These are phyloP conservation scores for Hypoxylon sp. DNA, from an alignment of 2,329 filamentous ascomycete genomes.

Conservation along the genomic window DNA sequence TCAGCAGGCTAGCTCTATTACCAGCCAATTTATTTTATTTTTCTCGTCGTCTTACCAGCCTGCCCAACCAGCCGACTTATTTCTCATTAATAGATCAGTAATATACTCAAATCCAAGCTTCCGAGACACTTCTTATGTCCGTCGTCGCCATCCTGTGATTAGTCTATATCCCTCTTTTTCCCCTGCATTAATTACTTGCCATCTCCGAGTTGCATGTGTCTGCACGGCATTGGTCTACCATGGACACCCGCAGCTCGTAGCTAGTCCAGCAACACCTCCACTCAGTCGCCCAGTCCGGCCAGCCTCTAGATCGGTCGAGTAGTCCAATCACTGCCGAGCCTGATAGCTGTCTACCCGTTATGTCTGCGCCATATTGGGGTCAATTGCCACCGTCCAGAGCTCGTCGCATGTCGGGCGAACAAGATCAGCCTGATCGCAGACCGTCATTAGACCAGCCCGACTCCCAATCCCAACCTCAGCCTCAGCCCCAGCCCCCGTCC, in stretches of 20 bases:
- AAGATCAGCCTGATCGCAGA: conserved; percentile 45
- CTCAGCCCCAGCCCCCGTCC: conserved; percentile 37
- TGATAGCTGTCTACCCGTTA: conserved; percentile 45
- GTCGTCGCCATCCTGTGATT: conserved; percentile 15
- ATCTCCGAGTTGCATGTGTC: conserved; percentile 50
- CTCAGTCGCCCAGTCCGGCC: conserved; percentile 30
- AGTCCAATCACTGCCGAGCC: conserved; percentile 36
- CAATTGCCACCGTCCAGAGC: conserved; percentile 60
- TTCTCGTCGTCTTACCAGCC: conserved; percentile 6
- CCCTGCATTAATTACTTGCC: conserved; percentile 38
- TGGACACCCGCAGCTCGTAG: conserved; percentile 39
- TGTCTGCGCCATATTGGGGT: conserved; percentile 65
- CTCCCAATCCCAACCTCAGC: conserved; percentile 34
- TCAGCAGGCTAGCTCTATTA: conserved; percentile 22
- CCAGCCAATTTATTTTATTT: conserved; percentile 30
- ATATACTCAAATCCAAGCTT: conserved; percentile 22
- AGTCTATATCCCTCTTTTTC: conserved; percentile 8
- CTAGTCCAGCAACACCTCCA: conserved; percentile 25
- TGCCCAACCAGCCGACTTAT: too few species aligned
- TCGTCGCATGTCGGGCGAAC: conserved; percentile 51
- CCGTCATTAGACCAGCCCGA: conserved; percentile 47
- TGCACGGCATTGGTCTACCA: conserved; percentile 55
- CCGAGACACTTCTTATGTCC: conserved; percentile 12
- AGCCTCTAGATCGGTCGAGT: too few species aligned
- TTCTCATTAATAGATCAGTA: conserved; percentile 24